Percentiles rank a stretch among this genome's conserved stretches.
Evolutionary conservation across 176 grass and related monocot species (phyloP).

Genomic region (Avena sativa): DNA sequence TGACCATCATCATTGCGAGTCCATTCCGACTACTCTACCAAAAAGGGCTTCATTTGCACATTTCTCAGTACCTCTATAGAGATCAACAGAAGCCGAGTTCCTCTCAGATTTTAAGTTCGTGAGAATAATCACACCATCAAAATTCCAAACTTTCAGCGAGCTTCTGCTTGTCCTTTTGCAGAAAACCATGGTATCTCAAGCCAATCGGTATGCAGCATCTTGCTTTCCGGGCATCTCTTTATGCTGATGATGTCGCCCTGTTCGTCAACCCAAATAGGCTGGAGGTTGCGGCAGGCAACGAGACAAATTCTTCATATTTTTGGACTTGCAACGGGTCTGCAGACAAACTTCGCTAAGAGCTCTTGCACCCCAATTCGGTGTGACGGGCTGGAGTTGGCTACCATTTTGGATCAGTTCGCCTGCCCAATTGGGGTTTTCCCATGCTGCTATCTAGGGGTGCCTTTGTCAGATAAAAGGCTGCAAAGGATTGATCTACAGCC

Average conservation of each 20-base stretch:
- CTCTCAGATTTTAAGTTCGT: not conserved
- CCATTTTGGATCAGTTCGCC: too few species aligned
- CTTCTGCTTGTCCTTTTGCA: not conserved
- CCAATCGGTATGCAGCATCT: not conserved
- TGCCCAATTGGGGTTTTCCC: not conserved
- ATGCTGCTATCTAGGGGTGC: too few species aligned
- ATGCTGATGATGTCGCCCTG: too few species aligned
- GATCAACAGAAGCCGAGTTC: slow-evolving; percentile 6
- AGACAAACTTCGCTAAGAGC: too few species aligned
- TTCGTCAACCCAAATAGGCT: too few species aligned
- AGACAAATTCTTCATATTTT: too few species aligned
- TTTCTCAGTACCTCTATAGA: slow-evolving; percentile 8
- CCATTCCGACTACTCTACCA: not conserved
- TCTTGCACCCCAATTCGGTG: too few species aligned
- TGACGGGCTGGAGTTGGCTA: too few species aligned
- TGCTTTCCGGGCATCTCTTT: too few species aligned
- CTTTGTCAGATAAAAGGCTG: too few species aligned
- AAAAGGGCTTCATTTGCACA: not conserved
- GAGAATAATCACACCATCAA: not conserved
- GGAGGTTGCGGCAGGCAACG: too few species aligned
- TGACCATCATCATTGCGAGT: slow-evolving; percentile 16
- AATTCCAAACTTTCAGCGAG: not conserved
- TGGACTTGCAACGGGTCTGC: too few species aligned
- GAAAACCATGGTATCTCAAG: not conserved
- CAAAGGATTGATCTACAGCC: not conserved